Percentiles rank a stretch among this genome's conserved stretches.
Conservation (phyloP, 306 rosid species). For the Dryas alaskensis region DNA sequence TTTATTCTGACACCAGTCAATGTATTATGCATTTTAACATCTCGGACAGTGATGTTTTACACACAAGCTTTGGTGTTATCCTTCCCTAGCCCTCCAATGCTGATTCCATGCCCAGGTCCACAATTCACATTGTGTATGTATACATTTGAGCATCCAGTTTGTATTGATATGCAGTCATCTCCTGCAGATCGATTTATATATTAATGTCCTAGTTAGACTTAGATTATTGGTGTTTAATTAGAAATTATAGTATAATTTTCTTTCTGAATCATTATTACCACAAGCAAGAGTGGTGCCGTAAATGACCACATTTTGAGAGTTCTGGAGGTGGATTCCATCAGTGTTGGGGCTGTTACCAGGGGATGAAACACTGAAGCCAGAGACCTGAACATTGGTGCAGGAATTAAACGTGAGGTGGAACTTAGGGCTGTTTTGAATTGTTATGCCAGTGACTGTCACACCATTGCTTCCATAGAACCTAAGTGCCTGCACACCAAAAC, state of each 20-base stretch:
- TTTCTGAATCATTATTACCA: conserved; percentile 33
- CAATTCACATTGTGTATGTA: conserved; percentile 60
- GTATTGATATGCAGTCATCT: conserved; percentile 73
- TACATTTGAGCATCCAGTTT: conserved; percentile 65
- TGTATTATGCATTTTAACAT: conserved; percentile 47
- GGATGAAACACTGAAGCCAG: conserved; percentile 40
- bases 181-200: conserved; percentile 36
- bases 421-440: conserved; percentile 69
- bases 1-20: conserved; percentile 76
- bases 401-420: conserved; percentile 64
- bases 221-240: too few relatives aligned
- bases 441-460: conserved; percentile 62
- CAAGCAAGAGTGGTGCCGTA: conserved; percentile 55
- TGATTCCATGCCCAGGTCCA: conserved; percentile 74
- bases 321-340: conserved; percentile 78
- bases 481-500: conserved; percentile 44
- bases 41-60: conserved; percentile 70
- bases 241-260: too few relatives aligned
- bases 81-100: conserved; percentile 71
- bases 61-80: conserved; percentile 74
- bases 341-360: conserved; percentile 80
- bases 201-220: too few relatives aligned
- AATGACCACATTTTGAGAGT: conserved; percentile 49
- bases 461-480: conserved; percentile 68
- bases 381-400: conserved; percentile 58